Conservation (phyloP, 2,329 filamentous ascomycete genomes). For the Trichoderma atroviride region DNA sequence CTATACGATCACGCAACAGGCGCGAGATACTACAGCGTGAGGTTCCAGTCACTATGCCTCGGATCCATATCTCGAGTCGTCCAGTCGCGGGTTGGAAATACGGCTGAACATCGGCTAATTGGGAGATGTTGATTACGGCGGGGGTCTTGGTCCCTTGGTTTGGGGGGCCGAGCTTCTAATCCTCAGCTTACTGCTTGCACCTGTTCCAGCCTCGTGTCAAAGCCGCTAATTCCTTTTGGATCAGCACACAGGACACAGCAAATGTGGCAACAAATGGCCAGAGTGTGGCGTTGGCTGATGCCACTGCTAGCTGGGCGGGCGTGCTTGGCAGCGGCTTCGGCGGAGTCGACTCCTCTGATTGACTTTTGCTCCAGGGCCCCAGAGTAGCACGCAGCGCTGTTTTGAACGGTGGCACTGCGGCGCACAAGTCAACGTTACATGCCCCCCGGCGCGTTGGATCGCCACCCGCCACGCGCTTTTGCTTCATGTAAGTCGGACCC, state of each 20-base stretch:
- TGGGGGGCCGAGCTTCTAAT: not conserved
- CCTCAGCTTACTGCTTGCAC: not conserved
- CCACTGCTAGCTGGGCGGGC: not conserved
- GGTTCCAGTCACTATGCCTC: not conserved
- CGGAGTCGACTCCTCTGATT: not conserved
- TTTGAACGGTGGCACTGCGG: not conserved
- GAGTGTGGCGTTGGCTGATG: not conserved
- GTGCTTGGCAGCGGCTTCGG: not conserved
- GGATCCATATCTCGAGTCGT: not conserved
- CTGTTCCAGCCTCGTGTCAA: too few species aligned
- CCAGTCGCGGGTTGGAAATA: slow-evolving; percentile 16
- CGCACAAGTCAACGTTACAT: slow-evolving; percentile 23
- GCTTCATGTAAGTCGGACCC: not conserved
- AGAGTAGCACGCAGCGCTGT: not conserved
- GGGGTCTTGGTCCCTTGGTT: not conserved
- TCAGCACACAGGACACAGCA: not conserved
- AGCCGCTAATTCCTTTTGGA: too few species aligned
- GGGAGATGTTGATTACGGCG: not conserved
- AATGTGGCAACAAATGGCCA: not conserved
- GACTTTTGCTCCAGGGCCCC: not conserved
- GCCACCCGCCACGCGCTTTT: slow-evolving; percentile 7
- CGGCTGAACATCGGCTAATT: slow-evolving; percentile 25
- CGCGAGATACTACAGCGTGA: not conserved
- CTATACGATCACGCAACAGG: not conserved
- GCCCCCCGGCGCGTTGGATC: not conserved